Percentiles rank a stretch among this genome's conserved stretches.
Conservation (phyloP, 2,329 filamentous ascomycete species). For the Alternaria brassicae region DNA sequence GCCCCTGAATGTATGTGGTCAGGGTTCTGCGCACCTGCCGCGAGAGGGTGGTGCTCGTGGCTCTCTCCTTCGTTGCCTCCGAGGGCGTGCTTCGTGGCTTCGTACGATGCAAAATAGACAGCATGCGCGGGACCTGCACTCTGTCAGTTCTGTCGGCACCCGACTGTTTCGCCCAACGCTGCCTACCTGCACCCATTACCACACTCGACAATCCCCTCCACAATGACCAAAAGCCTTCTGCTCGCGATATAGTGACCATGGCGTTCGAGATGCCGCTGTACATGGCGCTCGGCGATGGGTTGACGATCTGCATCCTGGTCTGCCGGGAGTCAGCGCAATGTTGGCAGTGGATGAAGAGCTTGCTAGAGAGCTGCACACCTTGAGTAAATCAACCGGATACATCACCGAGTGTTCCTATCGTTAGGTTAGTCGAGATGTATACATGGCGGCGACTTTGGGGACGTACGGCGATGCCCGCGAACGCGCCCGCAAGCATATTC, state of each 20-base stretch:
- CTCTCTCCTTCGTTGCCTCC: constrained; percentile 86
- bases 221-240: constrained; percentile 87
- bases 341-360: neutral
- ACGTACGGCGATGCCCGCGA: constrained; percentile 91
- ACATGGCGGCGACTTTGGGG: constrained; percentile 19
- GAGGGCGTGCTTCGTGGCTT: constrained; percentile 94
- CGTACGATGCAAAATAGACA: constrained; percentile 98
- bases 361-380: constrained; percentile 65
- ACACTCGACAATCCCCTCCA: constrained; percentile 98
- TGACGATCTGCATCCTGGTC: constrained; percentile 98
- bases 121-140: constrained; percentile 87
- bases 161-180: constrained; percentile 1
- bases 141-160: constrained; percentile 32
- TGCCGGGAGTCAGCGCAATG: constrained; percentile 52
- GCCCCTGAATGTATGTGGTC: neutral
- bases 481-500: constrained; percentile 96
- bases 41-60: constrained; percentile 90
- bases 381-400: constrained; percentile 98
- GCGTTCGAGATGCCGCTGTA: constrained; percentile 92
- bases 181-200: constrained; percentile 85
- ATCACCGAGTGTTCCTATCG: constrained; percentile 94
- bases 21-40: constrained; percentile 71
- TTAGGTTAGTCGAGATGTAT: constrained; percentile 31
- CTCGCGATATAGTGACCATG: constrained; percentile 87
- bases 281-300: constrained; percentile 78